Evolutionary conservation across 116 monocot genomes (phyloP), one percentile per base, ranked within the genome.

Genomic region (Posidonia oceanica): DNA sequence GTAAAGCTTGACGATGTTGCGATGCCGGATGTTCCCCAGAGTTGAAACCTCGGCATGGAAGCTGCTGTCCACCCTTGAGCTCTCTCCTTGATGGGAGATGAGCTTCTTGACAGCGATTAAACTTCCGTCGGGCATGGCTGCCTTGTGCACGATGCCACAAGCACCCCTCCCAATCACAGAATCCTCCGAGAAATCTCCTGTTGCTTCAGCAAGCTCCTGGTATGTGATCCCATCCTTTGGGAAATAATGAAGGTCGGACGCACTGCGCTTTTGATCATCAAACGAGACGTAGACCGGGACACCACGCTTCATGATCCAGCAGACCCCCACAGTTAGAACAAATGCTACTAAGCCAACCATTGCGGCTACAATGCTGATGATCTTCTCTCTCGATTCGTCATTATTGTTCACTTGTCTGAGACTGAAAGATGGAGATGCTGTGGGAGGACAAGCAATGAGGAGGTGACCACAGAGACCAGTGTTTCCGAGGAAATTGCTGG

Each of bases 101-200:
- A 56, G 15, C 55, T 56, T 56, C 55, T 56, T 56, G 17, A 56
- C 55, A n/a, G 55, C 55, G 0, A 56, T 56, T 29, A 29, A 29
- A 29, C 29, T 29, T 29, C 29, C 29, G 29, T 29, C 29, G 1
- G 39, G 72, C 86, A 91, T 88, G 12, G 83, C 67, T 16, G 95
- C 88, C 78, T 71, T 86, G 66, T 95, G 91, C 16, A 95, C 88
- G 22, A 83, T 91, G 52, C 95, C 95, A 68, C 95, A 95, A 14
- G 86, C 95, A 69, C 95, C 95, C n/a, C 79, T 77, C 63, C 95
- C 95, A 64, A 95, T 81, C 2, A 84, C 75, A 72, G 76, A 95
- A 44, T 29, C 52, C 61, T 88, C 91, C 42, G 88, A 86, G 39
- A 95, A 95, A 68, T 88, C 81, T 73, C 86, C 83, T 61, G 95